Percentiles rank a stretch among this genome's conserved stretches.
Conservation (phyloP, 345 rosid genomes). For the Syzygium aqueum region DNA sequence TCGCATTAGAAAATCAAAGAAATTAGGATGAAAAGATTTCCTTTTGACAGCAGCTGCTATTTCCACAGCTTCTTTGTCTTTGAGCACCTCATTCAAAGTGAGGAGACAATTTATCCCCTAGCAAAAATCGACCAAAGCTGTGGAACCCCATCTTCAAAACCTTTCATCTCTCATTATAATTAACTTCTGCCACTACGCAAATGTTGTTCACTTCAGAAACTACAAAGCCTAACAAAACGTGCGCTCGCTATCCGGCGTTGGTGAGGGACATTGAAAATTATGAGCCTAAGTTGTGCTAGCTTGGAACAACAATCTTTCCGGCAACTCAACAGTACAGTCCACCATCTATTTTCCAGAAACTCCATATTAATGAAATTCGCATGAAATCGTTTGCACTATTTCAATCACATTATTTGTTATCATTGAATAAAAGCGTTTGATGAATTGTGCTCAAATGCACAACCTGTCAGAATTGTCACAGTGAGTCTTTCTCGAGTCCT, state of each 20-base stretch:
- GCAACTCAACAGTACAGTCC: no score
- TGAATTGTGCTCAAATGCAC: not conserved
- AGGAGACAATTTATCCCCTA: not conserved
- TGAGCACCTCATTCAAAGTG: not conserved
- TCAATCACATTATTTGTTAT: not conserved
- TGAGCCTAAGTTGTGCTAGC: not conserved
- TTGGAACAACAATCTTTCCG: no score
- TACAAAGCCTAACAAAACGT: not conserved
- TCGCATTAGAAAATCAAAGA: not conserved
- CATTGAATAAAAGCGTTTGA: not conserved
- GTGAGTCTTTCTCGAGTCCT: not conserved
- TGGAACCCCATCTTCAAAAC: rapidly evolving
- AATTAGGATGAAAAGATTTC: not conserved
- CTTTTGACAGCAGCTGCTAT: not conserved
- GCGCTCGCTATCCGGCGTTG: not conserved
- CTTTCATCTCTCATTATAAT: not conserved
- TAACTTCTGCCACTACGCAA: not conserved
- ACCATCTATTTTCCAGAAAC: no score
- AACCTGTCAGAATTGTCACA: not conserved
- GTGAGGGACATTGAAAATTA: not conserved
- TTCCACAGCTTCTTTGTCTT: not conserved
- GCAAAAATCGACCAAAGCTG: not conserved
- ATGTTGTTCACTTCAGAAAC: not conserved
- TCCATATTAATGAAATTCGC: not conserved
- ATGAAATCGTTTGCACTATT: not conserved